Evolutionary conservation across 2,329 filamentous ascomycete genomes (phyloP).

Genomic region (Talaromyces sp.): DNA sequence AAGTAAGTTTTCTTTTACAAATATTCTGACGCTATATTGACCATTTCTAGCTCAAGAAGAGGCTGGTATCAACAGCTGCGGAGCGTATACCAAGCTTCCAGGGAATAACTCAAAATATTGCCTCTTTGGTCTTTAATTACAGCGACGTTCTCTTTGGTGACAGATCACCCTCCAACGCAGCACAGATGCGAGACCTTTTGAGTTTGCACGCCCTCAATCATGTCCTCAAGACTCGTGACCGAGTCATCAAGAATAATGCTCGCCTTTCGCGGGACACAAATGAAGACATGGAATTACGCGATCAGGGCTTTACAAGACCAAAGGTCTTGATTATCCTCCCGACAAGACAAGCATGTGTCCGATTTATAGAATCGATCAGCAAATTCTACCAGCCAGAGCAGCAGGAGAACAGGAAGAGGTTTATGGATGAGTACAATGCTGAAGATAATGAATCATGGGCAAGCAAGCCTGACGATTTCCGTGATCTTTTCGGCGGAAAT

Average conservation of each 20-base stretch:
- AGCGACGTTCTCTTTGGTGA: constrained; percentile 75
- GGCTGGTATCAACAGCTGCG: constrained; percentile 57
- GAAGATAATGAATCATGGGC: constrained; percentile 66
- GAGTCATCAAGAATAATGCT: constrained; percentile 88
- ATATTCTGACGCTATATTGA: background rate
- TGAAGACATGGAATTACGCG: constrained; percentile 71
- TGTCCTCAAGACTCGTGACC: constrained; percentile 87
- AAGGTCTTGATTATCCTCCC: constrained; percentile 90
- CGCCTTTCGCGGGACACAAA: constrained; percentile 67
- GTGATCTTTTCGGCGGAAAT: constrained; percentile 86
- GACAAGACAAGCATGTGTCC: constrained; percentile 80
- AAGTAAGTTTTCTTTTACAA: constrained; percentile 29
- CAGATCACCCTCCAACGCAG: constrained; percentile 67
- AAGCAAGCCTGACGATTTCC: constrained; percentile 81
- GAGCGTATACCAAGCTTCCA: constrained; percentile 60
- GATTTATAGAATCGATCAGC: constrained; percentile 73
- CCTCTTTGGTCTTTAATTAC: constrained; percentile 76
- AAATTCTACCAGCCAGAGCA: constrained; percentile 78
- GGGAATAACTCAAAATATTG: constrained; percentile 62
- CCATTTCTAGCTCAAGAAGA: constrained; percentile 67
- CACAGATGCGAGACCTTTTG: constrained; percentile 66
- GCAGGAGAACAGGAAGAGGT: constrained; percentile 91
- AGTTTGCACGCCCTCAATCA: constrained; percentile 89
- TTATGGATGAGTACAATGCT: constrained; percentile 76
- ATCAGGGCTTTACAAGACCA: constrained; percentile 93